Evolutionary conservation across 495 filamentous ascomycete genomes (phyloP), one percentile per base, ranked within the genome.

Genomic region (Xylaria sp.): DNA sequence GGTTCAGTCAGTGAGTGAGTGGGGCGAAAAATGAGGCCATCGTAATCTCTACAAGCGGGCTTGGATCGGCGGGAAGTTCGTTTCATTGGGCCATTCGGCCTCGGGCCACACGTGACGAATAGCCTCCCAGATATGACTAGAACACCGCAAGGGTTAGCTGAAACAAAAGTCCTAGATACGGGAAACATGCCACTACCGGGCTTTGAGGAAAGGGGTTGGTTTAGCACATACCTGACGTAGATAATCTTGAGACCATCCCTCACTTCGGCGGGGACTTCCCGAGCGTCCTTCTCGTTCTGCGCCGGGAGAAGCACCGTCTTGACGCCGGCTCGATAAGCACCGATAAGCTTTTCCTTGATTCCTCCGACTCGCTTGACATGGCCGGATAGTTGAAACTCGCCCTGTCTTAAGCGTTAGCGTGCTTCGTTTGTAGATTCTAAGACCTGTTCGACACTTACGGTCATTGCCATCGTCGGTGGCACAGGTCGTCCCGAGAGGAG

Each of bases 291-390:
- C 73, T 91, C 88, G 79, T 99, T 99, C 71, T 91, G 89, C 50
- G 91, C 87, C 40, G 96, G 96, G 41, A 99, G 84, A 67, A 99
- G 82, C 41, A 98, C 96, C 48, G 92, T 96, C 85, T 96, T 97
- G 63, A 99, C 96, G 31, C 96, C 96, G 24, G 96, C 97, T 71
- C 95, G 90, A 73, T 95, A 82, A 35, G 96, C 97, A 15, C 96
- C 96, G 77, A 99, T 98, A 37, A 98, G 84, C 80, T 99, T 99
- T 88, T 99, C 96, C 85, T 98, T 97, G 82, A 98, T 98, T 29
- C 97, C 96, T 26, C 96, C 96, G 68, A 97, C 95, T 12, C 93
- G 92, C 83, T 84, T 88, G 63, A 99, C 91, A 71, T 93, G 88
- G 15, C 96, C 96, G 19, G 97, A 87, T 41, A 99, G 87, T 72